These are phyloP conservation scores for Pholiota microspora DNA, from an alignment of 768 basidiomycete genomes.

Conservation along the genomic window DNA sequence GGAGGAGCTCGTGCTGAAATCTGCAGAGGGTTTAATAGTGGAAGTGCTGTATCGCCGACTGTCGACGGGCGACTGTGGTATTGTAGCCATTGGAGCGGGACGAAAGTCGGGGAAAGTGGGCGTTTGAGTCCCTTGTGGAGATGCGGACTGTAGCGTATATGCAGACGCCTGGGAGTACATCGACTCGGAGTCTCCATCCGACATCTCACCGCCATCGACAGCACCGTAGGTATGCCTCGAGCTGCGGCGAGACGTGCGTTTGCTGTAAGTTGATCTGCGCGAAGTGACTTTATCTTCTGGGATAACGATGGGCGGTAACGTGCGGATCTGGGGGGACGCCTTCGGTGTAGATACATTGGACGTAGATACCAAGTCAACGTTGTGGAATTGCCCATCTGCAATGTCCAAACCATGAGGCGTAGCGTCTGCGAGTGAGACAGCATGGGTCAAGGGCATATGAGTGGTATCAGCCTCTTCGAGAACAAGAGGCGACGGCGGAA, in stretches of 20 bases:
- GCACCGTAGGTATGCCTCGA: conserved; percentile 3
- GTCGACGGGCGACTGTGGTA: neutral
- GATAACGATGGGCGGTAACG: conserved; percentile 1
- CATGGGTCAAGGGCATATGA: neutral
- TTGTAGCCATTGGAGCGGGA: neutral
- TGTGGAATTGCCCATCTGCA: neutral
- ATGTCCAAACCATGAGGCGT: neutral
- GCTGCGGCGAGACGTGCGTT: conserved; percentile 1
- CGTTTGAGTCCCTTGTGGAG: neutral
- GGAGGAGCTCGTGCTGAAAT: neutral
- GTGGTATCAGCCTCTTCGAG: conserved; percentile 1
- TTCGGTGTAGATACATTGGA: neutral
- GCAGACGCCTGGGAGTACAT: conserved; percentile 22
- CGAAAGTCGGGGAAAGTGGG: neutral
- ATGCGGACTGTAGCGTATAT: neutral
- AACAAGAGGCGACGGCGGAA: neutral
- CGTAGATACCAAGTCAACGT: neutral
- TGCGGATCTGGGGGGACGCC: neutral
- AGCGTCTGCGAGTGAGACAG: neutral
- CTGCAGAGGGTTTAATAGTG: neutral
- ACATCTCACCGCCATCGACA: neutral
- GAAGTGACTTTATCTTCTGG: neutral
- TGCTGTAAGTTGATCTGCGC: neutral
- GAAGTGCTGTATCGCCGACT: neutral
- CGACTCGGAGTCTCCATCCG: conserved; percentile 15